Evolutionary conservation across 139 green algal genomes (phyloP).

Genomic region (Tetratostichococcus sp.): DNA sequence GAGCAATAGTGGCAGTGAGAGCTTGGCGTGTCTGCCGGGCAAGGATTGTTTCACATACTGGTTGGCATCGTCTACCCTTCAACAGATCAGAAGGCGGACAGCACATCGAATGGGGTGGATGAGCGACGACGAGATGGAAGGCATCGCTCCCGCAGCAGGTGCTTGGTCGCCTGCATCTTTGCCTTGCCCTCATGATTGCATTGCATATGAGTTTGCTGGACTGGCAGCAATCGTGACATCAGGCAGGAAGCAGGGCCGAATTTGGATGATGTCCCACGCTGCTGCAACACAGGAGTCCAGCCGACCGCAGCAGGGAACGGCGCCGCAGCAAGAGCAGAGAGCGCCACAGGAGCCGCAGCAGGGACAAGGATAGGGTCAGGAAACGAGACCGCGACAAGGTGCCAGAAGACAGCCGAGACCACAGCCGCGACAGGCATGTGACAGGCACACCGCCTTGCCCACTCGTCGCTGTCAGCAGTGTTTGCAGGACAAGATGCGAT

Average conservation of each 20-base stretch:
- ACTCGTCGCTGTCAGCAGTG: no score
- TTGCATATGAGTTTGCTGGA: no score
- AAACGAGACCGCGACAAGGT: not conserved
- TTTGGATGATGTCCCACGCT: no score
- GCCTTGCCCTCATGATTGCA: no score
- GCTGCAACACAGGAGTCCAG: not conserved
- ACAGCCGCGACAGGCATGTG: not conserved
- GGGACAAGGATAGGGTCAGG: not conserved
- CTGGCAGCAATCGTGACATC: not conserved
- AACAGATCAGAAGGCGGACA: slow-evolving; percentile 6
- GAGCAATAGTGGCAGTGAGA: no score
- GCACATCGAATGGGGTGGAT: not conserved
- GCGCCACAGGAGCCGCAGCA: slow-evolving; percentile 5
- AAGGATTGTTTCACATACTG: no score
- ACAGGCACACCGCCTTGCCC: no score
- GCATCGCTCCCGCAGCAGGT: slow-evolving; percentile 3
- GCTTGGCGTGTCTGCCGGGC: no score
- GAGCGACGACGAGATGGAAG: not conserved
- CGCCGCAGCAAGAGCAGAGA: slow-evolving; percentile 7
- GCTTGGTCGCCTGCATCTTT: not conserved
- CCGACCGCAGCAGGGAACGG: not conserved
- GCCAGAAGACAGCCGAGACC: not conserved
- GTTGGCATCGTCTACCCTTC: no score
- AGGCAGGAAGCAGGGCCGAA: no score
- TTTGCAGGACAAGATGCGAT: no score